These are phyloP conservation scores for Rhodotorula mucilaginosa DNA, from an alignment of 1,284 basidiomycete species.

Conservation along the genomic window DNA sequence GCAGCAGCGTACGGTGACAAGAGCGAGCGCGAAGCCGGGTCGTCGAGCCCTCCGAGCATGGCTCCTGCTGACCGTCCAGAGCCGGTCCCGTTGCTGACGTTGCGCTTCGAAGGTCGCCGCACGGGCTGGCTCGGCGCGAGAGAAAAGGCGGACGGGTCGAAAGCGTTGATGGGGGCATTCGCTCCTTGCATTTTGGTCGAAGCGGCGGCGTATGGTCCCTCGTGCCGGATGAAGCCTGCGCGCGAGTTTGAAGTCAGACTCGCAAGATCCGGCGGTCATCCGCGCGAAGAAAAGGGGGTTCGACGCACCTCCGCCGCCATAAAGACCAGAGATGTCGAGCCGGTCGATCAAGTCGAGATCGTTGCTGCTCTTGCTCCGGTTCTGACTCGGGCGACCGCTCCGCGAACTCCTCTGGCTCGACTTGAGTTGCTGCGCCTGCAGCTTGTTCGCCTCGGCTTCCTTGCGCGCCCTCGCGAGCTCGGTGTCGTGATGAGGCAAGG, in stretches of 20 bases:
- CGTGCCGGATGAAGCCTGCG: slow-evolving; percentile 37
- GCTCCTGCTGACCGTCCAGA: background rate
- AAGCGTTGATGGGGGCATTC: slow-evolving; percentile 37
- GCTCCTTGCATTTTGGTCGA: slow-evolving; percentile 26
- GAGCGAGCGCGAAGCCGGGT: background rate
- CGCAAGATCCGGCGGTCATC: background rate
- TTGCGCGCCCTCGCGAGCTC: background rate
- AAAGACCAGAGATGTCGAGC: slow-evolving; percentile 40
- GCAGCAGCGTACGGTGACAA: background rate
- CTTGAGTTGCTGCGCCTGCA: background rate
- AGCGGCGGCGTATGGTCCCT: slow-evolving; percentile 40
- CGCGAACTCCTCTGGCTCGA: slow-evolving; percentile 1
- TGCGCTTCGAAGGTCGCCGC: background rate
- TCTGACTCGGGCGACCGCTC: slow-evolving; percentile 3
- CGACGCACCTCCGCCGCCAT: slow-evolving; percentile 39
- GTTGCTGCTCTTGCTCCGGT: slow-evolving; percentile 27
- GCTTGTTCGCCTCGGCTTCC: background rate
- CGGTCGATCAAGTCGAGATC: slow-evolving; percentile 40
- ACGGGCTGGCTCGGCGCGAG: slow-evolving; percentile 6
- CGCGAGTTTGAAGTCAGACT: too few species aligned
- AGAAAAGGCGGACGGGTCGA: slow-evolving; percentile 35
- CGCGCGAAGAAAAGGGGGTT: background rate
- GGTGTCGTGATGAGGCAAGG: background rate
- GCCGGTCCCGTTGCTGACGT: background rate
- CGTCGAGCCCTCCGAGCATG: background rate